Evolutionary conservation across 306 rosid genomes (phyloP).

Genomic region (Vicia villosa): DNA sequence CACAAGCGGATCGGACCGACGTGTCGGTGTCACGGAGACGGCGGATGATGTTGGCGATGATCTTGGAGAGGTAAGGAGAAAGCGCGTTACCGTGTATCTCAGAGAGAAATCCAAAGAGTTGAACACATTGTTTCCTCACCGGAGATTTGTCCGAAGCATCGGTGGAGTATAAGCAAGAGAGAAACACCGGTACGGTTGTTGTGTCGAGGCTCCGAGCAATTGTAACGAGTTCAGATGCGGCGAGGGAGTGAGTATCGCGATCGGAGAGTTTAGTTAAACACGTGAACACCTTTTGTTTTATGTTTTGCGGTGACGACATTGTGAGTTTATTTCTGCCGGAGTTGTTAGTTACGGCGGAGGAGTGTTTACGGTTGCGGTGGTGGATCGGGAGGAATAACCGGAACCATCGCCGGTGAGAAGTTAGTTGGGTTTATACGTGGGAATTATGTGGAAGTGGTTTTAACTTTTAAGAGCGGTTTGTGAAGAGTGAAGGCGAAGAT

Average conservation of each 20-base stretch:
- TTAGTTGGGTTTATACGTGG: slow-evolving; percentile 17
- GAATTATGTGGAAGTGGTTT: slow-evolving; percentile 10
- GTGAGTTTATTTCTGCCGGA: slow-evolving; percentile 2
- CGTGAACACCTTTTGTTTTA: slow-evolving; percentile 75
- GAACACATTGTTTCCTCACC: slow-evolving; percentile 86
- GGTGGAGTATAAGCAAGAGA: slow-evolving; percentile 82
- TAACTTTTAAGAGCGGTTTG: slow-evolving; percentile 30
- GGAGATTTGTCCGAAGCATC: slow-evolving; percentile 81
- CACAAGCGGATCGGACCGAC: slow-evolving; percentile 91
- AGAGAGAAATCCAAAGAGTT: slow-evolving; percentile 64
- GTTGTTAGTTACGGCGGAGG: neutral
- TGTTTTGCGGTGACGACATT: slow-evolving; percentile 64
- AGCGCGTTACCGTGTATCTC: slow-evolving; percentile 73
- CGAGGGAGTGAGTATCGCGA: slow-evolving; percentile 83
- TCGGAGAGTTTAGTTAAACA: slow-evolving; percentile 95
- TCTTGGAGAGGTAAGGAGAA: slow-evolving; percentile 71
- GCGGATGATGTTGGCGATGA: slow-evolving; percentile 60
- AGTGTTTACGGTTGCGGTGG: slow-evolving; percentile 14
- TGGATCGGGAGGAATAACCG: slow-evolving; percentile 44
- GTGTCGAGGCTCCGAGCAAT: slow-evolving; percentile 70
- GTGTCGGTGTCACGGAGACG: slow-evolving; percentile 92
- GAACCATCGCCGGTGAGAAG: slow-evolving; percentile 56
- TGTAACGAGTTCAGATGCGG: slow-evolving; percentile 68
- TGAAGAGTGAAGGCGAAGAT: slow-evolving; percentile 27
- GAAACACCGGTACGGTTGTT: slow-evolving; percentile 56